Evolutionary conservation across 2,329 filamentous ascomycete genomes (phyloP), one percentile per base, ranked within the genome.

Genomic region (Pseudogymnoascus sp.): DNA sequence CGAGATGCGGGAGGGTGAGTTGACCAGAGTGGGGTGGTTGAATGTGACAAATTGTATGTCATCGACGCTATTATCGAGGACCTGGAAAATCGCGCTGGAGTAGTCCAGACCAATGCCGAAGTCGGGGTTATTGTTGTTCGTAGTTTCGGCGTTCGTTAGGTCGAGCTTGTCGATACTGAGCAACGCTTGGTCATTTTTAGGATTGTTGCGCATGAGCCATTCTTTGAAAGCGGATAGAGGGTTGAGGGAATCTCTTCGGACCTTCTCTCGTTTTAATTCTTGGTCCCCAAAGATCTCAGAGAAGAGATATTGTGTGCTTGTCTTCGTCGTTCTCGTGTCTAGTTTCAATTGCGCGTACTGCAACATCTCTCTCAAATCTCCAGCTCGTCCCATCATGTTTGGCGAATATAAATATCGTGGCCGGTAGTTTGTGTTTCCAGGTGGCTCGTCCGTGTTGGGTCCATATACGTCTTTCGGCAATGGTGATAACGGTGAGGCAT

Each of bases 261-360:
- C 71, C 2, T 75, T 66, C 63, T 81, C 76, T 35, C 82, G 74
- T 49, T 78, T 70, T 58, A 78, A 78, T 68, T 83, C 81, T 68
- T 84, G 82, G 49, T 79, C 76, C 21, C 78, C 80, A 62, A 78
- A 83, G 41, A 84, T 77, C 63, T 80, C 76, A 4, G 78, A 75
- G 61, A 84, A 76, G n/a, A 67, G 19, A 6, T 65, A 19, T 55
- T 69, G 68, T n/a, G 1, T 62, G 33, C n/a, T 59, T 29, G 6
- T 33, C 58, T 37, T 64, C 61, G 4, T 67, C 61, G 7, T 68
- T 62, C 14, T 69, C 60, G 49, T 33, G 49, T 55, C 49, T 6
- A 55, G n/a, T 33, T 21, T 55, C 49, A 55, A 11, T 14, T 60
- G 58, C 1, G 64, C 66, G 23, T 75, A 73, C 21, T 75, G 71